Evolutionary conservation across 1,284 basidiomycete species (phyloP).

Genomic region (Ceratobasidium sp.): DNA sequence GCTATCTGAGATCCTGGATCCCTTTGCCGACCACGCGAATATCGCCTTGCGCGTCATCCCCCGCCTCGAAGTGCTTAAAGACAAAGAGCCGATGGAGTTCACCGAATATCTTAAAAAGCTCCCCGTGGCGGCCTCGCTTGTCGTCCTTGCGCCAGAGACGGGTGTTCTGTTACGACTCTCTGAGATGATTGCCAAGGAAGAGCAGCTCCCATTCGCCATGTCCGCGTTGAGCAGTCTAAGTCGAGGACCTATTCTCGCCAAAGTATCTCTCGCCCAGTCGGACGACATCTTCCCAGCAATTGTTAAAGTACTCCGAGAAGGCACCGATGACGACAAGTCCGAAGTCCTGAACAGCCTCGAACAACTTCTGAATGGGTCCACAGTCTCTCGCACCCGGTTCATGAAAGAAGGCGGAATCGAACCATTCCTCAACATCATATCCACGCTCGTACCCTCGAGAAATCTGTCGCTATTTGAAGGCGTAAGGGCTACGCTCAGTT

Average conservation of each 20-base stretch:
- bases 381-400: conserved; percentile 12
- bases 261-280: conserved; percentile 6
- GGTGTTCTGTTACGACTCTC: conserved; percentile 1
- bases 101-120: background rate
- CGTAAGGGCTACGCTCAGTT: background rate
- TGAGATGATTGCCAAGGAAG: conserved; percentile 24
- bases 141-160: conserved; percentile 8
- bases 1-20: conserved; percentile 10
- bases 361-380: background rate
- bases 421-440: conserved; percentile 15
- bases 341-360: conserved; percentile 1
- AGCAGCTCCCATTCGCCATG: conserved; percentile 23
- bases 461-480: background rate
- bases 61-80: background rate
- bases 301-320: conserved; percentile 22
- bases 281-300: conserved; percentile 22
- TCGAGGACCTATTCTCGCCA: conserved; percentile 1
- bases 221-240: background rate
- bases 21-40: conserved; percentile 13
- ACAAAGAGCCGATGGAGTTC: conserved; percentile 24
- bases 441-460: background rate
- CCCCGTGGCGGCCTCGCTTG: conserved; percentile 24
- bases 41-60: conserved; percentile 10
- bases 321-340: background rate
- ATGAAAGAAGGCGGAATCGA: conserved; percentile 31